Evolutionary conservation across 768 basidiomycete genomes (phyloP).

Genomic region (Cyathus striatus): DNA sequence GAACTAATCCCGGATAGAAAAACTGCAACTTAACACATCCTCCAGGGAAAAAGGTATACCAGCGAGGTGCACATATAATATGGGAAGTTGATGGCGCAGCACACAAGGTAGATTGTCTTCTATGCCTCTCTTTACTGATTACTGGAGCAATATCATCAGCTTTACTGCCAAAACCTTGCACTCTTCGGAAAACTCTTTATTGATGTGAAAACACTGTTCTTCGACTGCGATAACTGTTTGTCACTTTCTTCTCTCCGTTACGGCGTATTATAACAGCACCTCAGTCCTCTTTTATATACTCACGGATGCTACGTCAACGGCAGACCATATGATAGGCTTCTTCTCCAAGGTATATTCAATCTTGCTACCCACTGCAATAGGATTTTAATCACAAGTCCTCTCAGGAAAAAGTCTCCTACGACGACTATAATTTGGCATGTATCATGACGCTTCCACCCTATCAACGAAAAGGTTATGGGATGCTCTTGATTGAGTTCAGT

Average conservation of each 20-base stretch:
- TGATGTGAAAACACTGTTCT: constrained; percentile 94
- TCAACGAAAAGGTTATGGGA: constrained; percentile 86
- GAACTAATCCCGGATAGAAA: constrained; percentile 36
- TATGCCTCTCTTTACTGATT: background rate
- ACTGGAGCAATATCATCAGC: constrained; percentile 35
- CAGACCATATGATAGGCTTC: constrained; percentile 76
- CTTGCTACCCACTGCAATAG: background rate
- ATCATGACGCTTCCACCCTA: constrained; percentile 94
- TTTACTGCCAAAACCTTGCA: constrained; percentile 94
- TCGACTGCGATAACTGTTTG: constrained; percentile 84
- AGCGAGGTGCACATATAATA: constrained; percentile 82
- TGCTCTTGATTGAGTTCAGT: constrained; percentile 99
- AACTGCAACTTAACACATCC: constrained; percentile 66
- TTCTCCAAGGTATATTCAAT: constrained; percentile 50
- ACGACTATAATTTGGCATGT: constrained; percentile 96
- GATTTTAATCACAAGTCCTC: background rate
- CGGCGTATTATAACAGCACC: constrained; percentile 1
- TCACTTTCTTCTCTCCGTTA: background rate
- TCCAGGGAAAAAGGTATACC: constrained; percentile 88
- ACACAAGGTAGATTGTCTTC: constrained; percentile 56
- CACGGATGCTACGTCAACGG: constrained; percentile 75
- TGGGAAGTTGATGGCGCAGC: constrained; percentile 94
- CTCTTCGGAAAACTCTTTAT: constrained; percentile 99
- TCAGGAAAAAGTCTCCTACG: constrained; percentile 92
- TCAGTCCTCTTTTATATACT: constrained; percentile 89